A percentile compares a stretch with the other conserved stretches of the same genome.
These are phyloP conservation scores for Cicer bijugum DNA, from an alignment of 306 rosid genomes.

Conservation along the genomic window DNA sequence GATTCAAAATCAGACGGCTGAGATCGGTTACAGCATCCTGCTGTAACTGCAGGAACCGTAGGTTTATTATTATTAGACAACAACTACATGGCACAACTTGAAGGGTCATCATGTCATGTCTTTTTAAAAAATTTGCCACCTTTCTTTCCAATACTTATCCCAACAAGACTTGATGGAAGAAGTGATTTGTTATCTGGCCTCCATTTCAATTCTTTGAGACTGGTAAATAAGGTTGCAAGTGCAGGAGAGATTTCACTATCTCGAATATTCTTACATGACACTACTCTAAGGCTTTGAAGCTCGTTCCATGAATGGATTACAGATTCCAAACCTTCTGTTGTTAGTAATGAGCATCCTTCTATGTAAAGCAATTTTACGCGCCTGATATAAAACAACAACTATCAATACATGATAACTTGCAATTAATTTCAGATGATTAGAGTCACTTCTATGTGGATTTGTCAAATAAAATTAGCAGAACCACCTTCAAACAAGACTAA, in stretches of 20 bases:
- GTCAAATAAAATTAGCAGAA: constrained; percentile 15
- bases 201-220: constrained; percentile 83
- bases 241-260: constrained; percentile 72
- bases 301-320: constrained; percentile 78
- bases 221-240: constrained; percentile 69
- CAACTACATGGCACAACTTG: no score
- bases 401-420: constrained; percentile 22
- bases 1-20: no score
- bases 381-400: constrained; percentile 53
- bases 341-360: constrained; percentile 88
- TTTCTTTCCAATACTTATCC: constrained; percentile 75
- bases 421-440: constrained; percentile 8
- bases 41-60: no score
- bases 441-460: constrained; percentile 23
- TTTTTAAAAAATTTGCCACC: constrained; percentile 86
- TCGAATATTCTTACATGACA: constrained; percentile 81
- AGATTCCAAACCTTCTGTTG: constrained; percentile 77
- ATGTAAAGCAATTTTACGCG: constrained; percentile 65
- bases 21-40: no score
- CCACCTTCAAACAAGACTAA: constrained; percentile 21
- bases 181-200: constrained; percentile 85
- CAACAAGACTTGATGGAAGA: constrained; percentile 63
- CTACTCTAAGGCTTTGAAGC: constrained; percentile 79
- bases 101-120: constrained; percentile 36
- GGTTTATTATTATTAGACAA: no score